These are phyloP conservation scores for Phytophthora nicotianae DNA, from an alignment of 352 stramenopile genomes.

Conservation along the genomic window DNA sequence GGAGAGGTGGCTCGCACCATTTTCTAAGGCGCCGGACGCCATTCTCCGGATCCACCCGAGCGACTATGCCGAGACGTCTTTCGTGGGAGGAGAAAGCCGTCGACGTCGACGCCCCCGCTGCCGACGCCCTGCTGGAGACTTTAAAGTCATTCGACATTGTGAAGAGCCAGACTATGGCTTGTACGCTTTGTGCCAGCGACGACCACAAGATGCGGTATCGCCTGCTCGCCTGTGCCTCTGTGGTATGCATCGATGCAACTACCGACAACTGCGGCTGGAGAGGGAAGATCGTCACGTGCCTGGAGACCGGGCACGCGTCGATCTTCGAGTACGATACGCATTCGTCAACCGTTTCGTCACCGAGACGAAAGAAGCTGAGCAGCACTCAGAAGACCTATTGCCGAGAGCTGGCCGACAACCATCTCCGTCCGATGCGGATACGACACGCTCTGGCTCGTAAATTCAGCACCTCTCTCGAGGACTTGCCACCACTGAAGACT, in stretches of 20 bases:
- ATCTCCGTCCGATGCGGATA: background rate
- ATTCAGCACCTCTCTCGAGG: background rate
- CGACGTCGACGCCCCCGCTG: background rate
- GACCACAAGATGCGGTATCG: background rate
- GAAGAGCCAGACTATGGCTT: background rate
- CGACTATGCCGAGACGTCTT: too few species aligned
- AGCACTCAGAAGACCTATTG: slow-evolving; percentile 4
- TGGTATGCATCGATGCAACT: background rate
- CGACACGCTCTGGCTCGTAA: background rate
- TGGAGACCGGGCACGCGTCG: background rate
- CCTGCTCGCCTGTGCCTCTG: background rate
- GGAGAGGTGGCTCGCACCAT: too few species aligned
- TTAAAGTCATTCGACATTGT: background rate
- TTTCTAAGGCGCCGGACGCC: too few species aligned
- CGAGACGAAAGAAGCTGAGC: background rate
- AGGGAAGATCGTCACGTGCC: background rate
- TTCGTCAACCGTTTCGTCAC: too few species aligned
- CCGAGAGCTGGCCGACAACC: slow-evolving; percentile 1
- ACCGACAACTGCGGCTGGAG: background rate
- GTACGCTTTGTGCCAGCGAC: background rate
- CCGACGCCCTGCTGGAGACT: background rate
- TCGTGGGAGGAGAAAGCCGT: background rate
- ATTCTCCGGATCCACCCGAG: background rate
- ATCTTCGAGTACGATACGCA: background rate
- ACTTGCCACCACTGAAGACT: background rate